phyloP scores from a whole-genome alignment of 352 stramenopile species.

The Pythium angustatum region DNA sequence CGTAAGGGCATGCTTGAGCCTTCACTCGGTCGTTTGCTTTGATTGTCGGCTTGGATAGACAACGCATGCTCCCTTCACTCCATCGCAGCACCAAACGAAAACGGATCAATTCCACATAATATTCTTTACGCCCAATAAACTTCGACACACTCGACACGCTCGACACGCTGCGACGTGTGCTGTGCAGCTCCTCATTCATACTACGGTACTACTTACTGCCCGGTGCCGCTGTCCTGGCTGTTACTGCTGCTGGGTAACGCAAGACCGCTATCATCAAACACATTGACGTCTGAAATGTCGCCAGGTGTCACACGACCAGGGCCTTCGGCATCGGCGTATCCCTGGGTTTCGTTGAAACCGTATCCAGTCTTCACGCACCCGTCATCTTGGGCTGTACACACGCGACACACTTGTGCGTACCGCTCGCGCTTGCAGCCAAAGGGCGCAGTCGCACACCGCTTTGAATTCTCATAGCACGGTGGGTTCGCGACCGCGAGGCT shows the following conservation, averaged over 20 bases:
- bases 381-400: slow-evolving; percentile 25
- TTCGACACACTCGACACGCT: too few relatives aligned
- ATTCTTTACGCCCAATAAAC: too few relatives aligned
- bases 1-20: too few relatives aligned
- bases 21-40: too few relatives aligned
- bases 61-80: too few relatives aligned
- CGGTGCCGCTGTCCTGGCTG: not conserved
- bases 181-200: not conserved
- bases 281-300: not conserved
- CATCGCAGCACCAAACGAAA: too few relatives aligned
- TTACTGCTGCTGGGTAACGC: not conserved
- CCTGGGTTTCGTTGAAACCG: slow-evolving; percentile 5
- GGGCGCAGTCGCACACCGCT: slow-evolving; percentile 30
- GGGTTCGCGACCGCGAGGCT: slow-evolving; percentile 44
- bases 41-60: too few relatives aligned
- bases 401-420: slow-evolving; percentile 55
- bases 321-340: not conserved
- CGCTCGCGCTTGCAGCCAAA: slow-evolving; percentile 54
- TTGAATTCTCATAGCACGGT: slow-evolving; percentile 52
- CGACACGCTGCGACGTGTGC: too few relatives aligned
- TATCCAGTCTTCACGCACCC: slow-evolving; percentile 33
- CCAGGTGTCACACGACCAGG: slow-evolving; percentile 1
- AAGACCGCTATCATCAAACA: slow-evolving; percentile 4
- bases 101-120: too few relatives aligned
- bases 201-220: too few relatives aligned